A percentile compares a stretch with the other conserved stretches of the same genome.
Conservation (phyloP, 1,139 yeast genomes). For the Meyerozyma elateridarum region DNA sequence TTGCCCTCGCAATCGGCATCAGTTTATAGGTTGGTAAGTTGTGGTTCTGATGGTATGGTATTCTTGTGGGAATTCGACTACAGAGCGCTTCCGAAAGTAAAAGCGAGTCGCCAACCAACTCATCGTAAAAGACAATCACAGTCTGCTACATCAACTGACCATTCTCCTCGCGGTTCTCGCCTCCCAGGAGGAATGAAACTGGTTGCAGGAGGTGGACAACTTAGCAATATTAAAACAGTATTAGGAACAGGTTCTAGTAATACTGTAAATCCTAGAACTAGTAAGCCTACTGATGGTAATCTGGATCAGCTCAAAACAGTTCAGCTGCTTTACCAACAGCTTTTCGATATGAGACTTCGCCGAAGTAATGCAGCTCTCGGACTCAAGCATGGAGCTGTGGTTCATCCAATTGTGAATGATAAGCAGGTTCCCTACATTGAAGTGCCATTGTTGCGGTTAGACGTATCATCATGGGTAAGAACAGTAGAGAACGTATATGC, state of each 20-base stretch:
- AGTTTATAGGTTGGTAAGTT: slow-evolving; percentile 56
- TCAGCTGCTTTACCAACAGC: slow-evolving; percentile 29
- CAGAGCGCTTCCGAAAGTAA: slow-evolving; percentile 49
- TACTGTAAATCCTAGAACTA: slow-evolving; percentile 11
- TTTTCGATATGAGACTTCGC: slow-evolving; percentile 30
- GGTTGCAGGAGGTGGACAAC: slow-evolving; percentile 12
- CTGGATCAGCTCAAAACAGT: slow-evolving; percentile 22
- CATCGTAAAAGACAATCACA: slow-evolving; percentile 3
- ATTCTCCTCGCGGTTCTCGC: slow-evolving; percentile 5
- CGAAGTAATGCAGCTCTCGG: slow-evolving; percentile 22
- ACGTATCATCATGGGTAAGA: slow-evolving; percentile 27
- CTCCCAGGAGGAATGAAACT: slow-evolving; percentile 7
- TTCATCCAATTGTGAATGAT: slow-evolving; percentile 38
- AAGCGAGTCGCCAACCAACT: slow-evolving; percentile 7
- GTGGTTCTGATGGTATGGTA: slow-evolving; percentile 68
- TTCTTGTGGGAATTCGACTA: slow-evolving; percentile 74
- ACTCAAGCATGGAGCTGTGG: slow-evolving; percentile 19
- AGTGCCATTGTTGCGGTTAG: slow-evolving; percentile 32
- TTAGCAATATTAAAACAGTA: slow-evolving; percentile 13
- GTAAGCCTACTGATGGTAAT: slow-evolving; percentile 7
- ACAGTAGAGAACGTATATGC: slow-evolving; percentile 11
- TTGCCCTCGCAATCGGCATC: slow-evolving; percentile 22
- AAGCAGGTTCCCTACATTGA: slow-evolving; percentile 38
- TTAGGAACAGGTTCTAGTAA: too few relatives aligned
- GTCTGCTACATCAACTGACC: too few relatives aligned